Evolutionary conservation across 352 stramenopile species (phyloP).

Genomic region (Globisporangium acanthophoron): DNA sequence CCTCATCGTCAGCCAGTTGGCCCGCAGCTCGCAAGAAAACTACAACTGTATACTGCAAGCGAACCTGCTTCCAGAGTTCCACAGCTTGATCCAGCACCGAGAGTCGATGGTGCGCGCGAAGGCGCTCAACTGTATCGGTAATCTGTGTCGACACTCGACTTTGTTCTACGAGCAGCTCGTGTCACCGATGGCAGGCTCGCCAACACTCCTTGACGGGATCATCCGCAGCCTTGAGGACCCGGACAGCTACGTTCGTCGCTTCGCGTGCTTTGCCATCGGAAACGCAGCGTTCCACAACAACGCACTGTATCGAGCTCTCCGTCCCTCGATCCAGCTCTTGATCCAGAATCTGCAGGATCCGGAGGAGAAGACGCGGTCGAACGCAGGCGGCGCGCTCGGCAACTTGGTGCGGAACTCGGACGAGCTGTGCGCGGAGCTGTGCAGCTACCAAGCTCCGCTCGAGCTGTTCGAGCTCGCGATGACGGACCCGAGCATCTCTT

Average conservation of each 20-base stretch:
- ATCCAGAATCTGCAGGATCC: conserved; percentile 58
- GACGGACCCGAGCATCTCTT: conserved; percentile 49
- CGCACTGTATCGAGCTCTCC: conserved; percentile 69
- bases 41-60: conserved; percentile 61
- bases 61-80: conserved; percentile 48
- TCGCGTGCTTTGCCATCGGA: conserved; percentile 93
- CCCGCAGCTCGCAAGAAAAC: conserved; percentile 63
- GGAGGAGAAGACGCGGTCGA: conserved; percentile 90
- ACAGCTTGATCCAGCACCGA: conserved; percentile 44
- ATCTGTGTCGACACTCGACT: conserved; percentile 89
- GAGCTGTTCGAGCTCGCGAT: conserved; percentile 68
- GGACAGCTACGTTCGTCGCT: conserved; percentile 85
- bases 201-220: conserved; percentile 54
- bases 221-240: conserved; percentile 50
- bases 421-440: conserved; percentile 64
- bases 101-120: conserved; percentile 84
- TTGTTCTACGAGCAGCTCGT: conserved; percentile 81
- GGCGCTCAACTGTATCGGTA: conserved; percentile 89
- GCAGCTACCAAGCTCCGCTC: conserved; percentile 44
- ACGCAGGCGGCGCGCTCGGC: conserved; percentile 88
- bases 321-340: conserved; percentile 54
- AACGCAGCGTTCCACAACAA: conserved; percentile 91
- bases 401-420: conserved; percentile 91
- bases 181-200: conserved; percentile 6
- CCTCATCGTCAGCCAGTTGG: conserved; percentile 85